These are phyloP conservation scores for Fagus sylvatica DNA, from an alignment of 306 rosid genomes.

Conservation along the genomic window DNA sequence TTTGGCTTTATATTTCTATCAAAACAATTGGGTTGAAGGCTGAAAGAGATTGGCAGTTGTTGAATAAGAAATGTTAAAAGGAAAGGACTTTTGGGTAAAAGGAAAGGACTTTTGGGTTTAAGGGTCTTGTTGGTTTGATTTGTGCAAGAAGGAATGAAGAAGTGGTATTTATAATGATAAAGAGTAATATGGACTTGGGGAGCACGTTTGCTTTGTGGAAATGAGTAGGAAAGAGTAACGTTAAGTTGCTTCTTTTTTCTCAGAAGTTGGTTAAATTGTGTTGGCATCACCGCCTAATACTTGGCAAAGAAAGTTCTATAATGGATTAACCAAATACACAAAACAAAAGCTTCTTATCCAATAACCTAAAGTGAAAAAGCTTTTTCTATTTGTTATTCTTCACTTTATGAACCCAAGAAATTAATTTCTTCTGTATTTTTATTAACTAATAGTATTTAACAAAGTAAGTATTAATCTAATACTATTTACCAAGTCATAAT, in stretches of 20 bases:
- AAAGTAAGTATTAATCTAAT: no score
- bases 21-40: neutral
- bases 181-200: slow-evolving; percentile 40
- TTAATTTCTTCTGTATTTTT: no score
- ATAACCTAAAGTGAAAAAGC: neutral
- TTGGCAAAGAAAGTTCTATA: slow-evolving; percentile 2
- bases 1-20: neutral
- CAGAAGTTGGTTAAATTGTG: slow-evolving; percentile 34
- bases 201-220: slow-evolving; percentile 46
- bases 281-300: slow-evolving; percentile 16
- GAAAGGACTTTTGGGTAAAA: neutral
- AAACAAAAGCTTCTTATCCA: neutral
- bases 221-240: slow-evolving; percentile 45
- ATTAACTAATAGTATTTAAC: no score
- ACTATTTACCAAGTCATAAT: no score
- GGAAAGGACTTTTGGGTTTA: neutral
- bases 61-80: neutral
- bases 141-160: neutral
- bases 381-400: no score
- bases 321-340: no score
- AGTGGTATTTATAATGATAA: slow-evolving; percentile 9
- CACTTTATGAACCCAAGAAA: no score
- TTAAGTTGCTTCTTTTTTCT: slow-evolving; percentile 42
- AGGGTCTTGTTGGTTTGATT: neutral
- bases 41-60: neutral